phyloP scores from a whole-genome alignment of 345 rosid genomes.

The Abelmoschus esculentus region DNA sequence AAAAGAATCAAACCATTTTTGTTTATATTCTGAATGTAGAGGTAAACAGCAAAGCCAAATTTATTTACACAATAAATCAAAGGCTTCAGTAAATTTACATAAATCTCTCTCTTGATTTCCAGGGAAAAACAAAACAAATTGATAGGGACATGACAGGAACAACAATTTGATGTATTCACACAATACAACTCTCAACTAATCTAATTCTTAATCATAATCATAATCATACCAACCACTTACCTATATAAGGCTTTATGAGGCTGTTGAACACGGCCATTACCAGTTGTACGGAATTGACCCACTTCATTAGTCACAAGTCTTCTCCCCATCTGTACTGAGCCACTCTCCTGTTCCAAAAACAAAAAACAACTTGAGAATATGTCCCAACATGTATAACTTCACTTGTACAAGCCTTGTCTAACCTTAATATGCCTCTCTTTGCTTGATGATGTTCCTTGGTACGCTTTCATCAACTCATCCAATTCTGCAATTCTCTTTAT shows the following conservation, averaged over 20 bases:
- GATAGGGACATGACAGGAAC: background rate
- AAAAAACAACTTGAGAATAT: conserved; percentile 1
- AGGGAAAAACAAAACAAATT: background rate
- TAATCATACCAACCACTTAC: conserved; percentile 12
- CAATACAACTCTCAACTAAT: background rate
- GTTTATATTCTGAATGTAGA: background rate
- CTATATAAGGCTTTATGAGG: conserved; percentile 26
- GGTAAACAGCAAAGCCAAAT: background rate
- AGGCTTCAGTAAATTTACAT: background rate
- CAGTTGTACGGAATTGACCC: conserved; percentile 36
- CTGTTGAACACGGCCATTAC: conserved; percentile 19
- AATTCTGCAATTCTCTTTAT: conserved; percentile 56
- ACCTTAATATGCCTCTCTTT: conserved; percentile 29
- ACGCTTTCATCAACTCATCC: conserved; percentile 49
- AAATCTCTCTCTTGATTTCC: background rate
- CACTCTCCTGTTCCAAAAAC: conserved; percentile 40
- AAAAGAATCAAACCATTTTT: background rate
- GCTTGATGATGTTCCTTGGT: conserved; percentile 27
- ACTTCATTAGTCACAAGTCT: conserved; percentile 47
- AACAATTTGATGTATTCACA: background rate
- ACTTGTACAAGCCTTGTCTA: conserved; percentile 22
- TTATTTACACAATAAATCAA: background rate
- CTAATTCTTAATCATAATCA: background rate
- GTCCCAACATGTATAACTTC: background rate
- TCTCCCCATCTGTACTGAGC: conserved; percentile 37